Base-by-base conservation (phyloP, 2,329 filamentous ascomycete genomes). In the Bipolaris victoriae region DNA sequence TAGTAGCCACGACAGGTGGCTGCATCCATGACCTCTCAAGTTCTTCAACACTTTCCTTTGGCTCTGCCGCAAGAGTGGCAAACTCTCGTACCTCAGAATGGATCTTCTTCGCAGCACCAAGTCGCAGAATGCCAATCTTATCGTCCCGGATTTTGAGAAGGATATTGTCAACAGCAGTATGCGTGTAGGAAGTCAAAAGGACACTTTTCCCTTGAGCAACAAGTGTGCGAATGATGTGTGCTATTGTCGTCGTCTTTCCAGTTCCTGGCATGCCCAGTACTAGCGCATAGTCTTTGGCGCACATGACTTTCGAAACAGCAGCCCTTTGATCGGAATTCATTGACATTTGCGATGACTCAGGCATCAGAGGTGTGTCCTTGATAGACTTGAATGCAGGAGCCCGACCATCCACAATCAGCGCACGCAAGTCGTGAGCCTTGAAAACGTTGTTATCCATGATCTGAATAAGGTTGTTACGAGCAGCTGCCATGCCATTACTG, bases 181-280 rank as follows among this genome's bases (percentile, higher is more conserved):
- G 95, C 0, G 95, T 99, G 75, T 98, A 98, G 0, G 93, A 97
- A 0, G 95, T 96, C 39, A 99, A 81, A 6, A 99, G 81, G 13
- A 99, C 92, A 54, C 90, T 96, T 78, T 98, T 98, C 10, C 92
- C 90, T 74, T 96, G 91, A 0, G 89, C 87, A 5, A 95, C 89
- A 29, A 99, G 82, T 0, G 94, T 91, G 43, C 91, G 88, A 68
- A 99, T 98, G 66, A 99, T 97, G 73, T 98, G 93, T 5, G 94
- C 92, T 70, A 99, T 98, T 0, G 95, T 99, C 0, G 95, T 99
- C 2, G 95, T 99, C 77, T 99, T 99, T 56, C 95, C 95, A 0
- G 95, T 99, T 7, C 95, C 95, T 1, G 95, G 95, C 95, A 99
- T 99, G 26, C 95, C 95, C 18, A 99, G 85, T 11, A 99, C 93